Evolutionary conservation across 306 rosid genomes (phyloP).

Genomic region (Alnus glutinosa): DNA sequence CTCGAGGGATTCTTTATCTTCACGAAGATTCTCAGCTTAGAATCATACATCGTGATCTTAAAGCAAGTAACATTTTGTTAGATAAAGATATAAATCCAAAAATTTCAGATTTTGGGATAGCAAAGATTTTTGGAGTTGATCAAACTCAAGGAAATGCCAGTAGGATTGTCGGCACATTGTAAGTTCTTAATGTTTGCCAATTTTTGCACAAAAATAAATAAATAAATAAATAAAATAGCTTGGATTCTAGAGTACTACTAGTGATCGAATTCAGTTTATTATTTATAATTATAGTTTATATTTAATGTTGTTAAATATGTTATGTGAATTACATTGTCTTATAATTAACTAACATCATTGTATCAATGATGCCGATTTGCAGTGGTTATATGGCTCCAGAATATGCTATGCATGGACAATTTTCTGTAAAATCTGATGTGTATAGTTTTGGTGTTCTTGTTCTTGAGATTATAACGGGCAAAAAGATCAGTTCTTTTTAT

Average conservation of each 20-base stretch:
- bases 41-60: conserved; percentile 50
- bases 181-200: conserved; percentile 16
- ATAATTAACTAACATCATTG: background rate
- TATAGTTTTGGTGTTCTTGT: conserved; percentile 12
- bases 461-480: conserved; percentile 17
- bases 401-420: conserved; percentile 17
- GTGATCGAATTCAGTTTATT: no score
- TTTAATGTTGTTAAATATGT: no score
- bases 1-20: conserved; percentile 46
- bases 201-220: no score
- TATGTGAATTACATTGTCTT: background rate
- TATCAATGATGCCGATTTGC: background rate
- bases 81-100: conserved; percentile 42
- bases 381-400: conserved; percentile 16
- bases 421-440: conserved; percentile 4
- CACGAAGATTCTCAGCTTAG: conserved; percentile 49
- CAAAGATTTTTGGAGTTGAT: conserved; percentile 31
- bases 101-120: conserved; percentile 51
- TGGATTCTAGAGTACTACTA: no score
- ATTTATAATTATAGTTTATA: no score
- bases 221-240: no score
- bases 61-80: conserved; percentile 39
- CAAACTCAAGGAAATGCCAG: conserved; percentile 32
- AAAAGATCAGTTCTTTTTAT: background rate
- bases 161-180: conserved; percentile 48